Conservation (phyloP, 352 stramenopile species). For the Phytophthora meadii region DNA sequence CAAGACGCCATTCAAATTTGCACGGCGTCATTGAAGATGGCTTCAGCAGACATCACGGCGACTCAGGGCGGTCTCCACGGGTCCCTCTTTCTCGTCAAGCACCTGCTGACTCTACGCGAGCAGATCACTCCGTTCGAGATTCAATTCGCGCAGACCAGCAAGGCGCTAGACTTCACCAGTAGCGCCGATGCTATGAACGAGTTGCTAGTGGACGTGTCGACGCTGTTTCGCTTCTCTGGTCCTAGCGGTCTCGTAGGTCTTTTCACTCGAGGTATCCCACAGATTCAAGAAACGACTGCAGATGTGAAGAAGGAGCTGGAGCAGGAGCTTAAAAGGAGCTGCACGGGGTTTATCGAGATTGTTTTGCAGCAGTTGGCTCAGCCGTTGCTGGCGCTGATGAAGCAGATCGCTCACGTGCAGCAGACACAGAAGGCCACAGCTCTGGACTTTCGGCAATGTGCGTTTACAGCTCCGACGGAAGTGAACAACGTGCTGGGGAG, state of each 20-base stretch:
- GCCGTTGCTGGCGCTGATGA: slow-evolving; percentile 67
- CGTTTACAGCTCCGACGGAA: slow-evolving; percentile 47
- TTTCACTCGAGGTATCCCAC: slow-evolving; percentile 74
- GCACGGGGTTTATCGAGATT: slow-evolving; percentile 79
- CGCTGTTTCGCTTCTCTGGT: slow-evolving; percentile 67
- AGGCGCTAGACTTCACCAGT: slow-evolving; percentile 80
- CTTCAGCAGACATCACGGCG: slow-evolving; percentile 65
- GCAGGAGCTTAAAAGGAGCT: slow-evolving; percentile 82
- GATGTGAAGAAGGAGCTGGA: slow-evolving; percentile 86
- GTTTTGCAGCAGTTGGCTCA: slow-evolving; percentile 67
- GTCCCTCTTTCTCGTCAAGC: slow-evolving; percentile 82
- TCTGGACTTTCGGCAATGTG: slow-evolving; percentile 53
- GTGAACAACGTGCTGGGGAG: slow-evolving; percentile 56
- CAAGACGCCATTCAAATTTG: slow-evolving; percentile 87
- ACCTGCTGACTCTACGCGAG: slow-evolving; percentile 82
- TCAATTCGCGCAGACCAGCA: slow-evolving; percentile 75
- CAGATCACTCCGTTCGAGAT: slow-evolving; percentile 90
- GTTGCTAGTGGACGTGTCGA: slow-evolving; percentile 69
- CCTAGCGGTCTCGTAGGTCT: slow-evolving; percentile 67
- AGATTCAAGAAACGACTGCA: slow-evolving; percentile 80
- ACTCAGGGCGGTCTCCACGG: slow-evolving; percentile 65
- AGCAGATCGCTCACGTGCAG: slow-evolving; percentile 64
- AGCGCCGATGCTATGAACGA: slow-evolving; percentile 78
- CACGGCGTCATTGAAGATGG: slow-evolving; percentile 79
- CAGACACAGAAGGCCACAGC: slow-evolving; percentile 45